Evolutionary conservation across 1,139 yeast genomes (phyloP).

Genomic region (Kurtzmaniella natalensis): DNA sequence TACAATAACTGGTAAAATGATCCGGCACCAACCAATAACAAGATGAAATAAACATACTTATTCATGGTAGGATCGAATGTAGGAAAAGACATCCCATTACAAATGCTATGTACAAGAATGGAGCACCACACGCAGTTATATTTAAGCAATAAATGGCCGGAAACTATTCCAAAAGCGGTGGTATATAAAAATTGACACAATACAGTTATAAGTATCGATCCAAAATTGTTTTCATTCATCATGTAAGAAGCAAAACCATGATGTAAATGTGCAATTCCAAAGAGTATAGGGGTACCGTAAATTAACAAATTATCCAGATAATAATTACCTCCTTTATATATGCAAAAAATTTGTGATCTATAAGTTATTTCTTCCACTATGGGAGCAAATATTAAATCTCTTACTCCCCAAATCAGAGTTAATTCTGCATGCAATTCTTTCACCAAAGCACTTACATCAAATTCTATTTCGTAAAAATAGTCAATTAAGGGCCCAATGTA

Average conservation of each 20-base stretch:
- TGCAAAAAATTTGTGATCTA: constrained; percentile 55
- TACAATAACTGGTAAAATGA: constrained; percentile 21
- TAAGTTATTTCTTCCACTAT: constrained; percentile 83
- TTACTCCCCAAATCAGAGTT: constrained; percentile 43
- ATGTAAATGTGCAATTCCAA: constrained; percentile 90
- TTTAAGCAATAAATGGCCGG: constrained; percentile 55
- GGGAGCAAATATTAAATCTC: constrained; percentile 79
- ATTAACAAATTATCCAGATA: constrained; percentile 23
- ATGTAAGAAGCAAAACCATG: constrained; percentile 62
- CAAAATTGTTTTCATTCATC: constrained; percentile 18
- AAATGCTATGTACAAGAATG: constrained; percentile 61
- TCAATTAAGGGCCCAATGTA: constrained; percentile 60
- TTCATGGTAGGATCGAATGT: constrained; percentile 20
- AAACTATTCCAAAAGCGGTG: constrained; percentile 71
- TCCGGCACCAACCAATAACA: constrained; percentile 41
- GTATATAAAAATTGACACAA: constrained; percentile 69
- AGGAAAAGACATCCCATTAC: constrained; percentile 83
- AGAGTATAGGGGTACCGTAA: constrained; percentile 59
- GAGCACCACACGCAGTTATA: constrained; percentile 60
- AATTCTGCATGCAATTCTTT: constrained; percentile 21
- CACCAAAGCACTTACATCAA: constrained; percentile 8
- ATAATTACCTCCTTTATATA: constrained; percentile 21
- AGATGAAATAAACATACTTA: constrained; percentile 29
- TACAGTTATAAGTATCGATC: constrained; percentile 36
- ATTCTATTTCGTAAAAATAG: constrained; percentile 16